phyloP scores from a whole-genome alignment of 1,284 basidiomycete genomes.

The Ustanciosporium gigantosporum region DNA sequence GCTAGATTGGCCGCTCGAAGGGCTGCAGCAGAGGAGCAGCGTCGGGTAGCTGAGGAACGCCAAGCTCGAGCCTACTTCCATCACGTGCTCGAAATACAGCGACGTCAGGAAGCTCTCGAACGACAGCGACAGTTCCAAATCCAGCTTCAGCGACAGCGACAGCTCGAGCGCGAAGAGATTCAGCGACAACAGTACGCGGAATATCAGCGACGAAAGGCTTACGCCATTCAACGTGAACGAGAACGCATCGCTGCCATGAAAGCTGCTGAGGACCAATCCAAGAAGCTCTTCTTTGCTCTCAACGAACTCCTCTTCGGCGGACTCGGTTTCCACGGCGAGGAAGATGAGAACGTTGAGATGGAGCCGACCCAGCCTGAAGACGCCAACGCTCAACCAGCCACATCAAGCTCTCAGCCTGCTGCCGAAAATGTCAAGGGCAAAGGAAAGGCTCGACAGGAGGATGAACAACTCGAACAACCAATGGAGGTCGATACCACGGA shows the following conservation, averaged over 20 bases:
- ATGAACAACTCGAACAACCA: slow-evolving; percentile 2
- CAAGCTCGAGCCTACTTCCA: slow-evolving; percentile 31
- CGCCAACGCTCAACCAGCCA: neutral
- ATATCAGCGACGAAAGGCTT: slow-evolving; percentile 37
- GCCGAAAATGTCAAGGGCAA: slow-evolving; percentile 24
- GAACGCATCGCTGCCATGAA: slow-evolving; percentile 17
- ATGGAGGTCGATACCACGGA: slow-evolving; percentile 23
- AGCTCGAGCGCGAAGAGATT: slow-evolving; percentile 11
- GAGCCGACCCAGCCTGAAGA: slow-evolving; percentile 1
- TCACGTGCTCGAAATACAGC: slow-evolving; percentile 29
- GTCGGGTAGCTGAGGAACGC: slow-evolving; percentile 27
- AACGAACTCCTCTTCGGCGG: slow-evolving; percentile 34
- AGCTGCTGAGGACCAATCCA: slow-evolving; percentile 22
- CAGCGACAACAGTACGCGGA: slow-evolving; percentile 33
- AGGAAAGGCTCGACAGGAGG: slow-evolving; percentile 20
- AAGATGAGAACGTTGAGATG: slow-evolving; percentile 13
- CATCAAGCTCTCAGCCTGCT: slow-evolving; percentile 1
- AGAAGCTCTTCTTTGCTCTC: slow-evolving; percentile 35
- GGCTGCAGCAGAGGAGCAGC: slow-evolving; percentile 12
- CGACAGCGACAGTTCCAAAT: slow-evolving; percentile 26
- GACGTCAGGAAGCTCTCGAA: neutral
- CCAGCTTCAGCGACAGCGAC: slow-evolving; percentile 33
- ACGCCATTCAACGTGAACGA: slow-evolving; percentile 33
- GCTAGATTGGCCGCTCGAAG: slow-evolving; percentile 2
- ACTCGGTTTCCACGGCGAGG: slow-evolving; percentile 4